Percentiles rank a stretch among this genome's conserved stretches.
Conservation (phyloP, 2,329 filamentous ascomycete species). For the Stagonosporopsis tanaceti region DNA sequence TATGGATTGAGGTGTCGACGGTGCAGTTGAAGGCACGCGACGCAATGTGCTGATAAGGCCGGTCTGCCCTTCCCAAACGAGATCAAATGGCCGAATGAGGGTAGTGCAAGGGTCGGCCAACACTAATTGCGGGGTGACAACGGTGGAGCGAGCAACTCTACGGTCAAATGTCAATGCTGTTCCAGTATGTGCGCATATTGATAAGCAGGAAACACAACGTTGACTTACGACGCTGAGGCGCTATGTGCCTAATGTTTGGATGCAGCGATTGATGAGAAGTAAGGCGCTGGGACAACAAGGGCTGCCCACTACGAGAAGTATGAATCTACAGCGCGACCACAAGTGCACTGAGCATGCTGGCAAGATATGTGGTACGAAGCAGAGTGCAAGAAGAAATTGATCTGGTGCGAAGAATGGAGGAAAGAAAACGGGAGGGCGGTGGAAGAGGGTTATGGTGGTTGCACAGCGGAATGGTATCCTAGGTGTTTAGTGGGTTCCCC, state of each 20-base stretch:
- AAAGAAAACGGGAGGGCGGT: slow-evolving; percentile 30
- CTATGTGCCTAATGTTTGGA: slow-evolving; percentile 2
- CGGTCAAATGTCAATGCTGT: slow-evolving; percentile 20
- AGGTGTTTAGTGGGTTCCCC: slow-evolving; percentile 36
- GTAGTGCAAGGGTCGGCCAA: slow-evolving; percentile 15
- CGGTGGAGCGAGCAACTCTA: slow-evolving; percentile 14
- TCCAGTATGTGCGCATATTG: slow-evolving; percentile 21
- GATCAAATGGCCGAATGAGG: slow-evolving; percentile 14
- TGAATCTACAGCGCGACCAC: slow-evolving; percentile 40
- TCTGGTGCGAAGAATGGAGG: slow-evolving; percentile 24
- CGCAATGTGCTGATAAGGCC: slow-evolving; percentile 22
- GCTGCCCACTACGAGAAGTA: slow-evolving; percentile 23
- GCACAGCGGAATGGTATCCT: slow-evolving; percentile 44
- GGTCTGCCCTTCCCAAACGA: slow-evolving; percentile 20
- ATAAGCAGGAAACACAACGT: slow-evolving; percentile 2
- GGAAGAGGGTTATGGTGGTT: slow-evolving; percentile 36
- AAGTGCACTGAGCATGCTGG: slow-evolving; percentile 25
- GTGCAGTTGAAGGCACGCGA: slow-evolving; percentile 41
- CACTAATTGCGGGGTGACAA: slow-evolving; percentile 20
- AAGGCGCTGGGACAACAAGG: slow-evolving; percentile 12
- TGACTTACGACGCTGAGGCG: slow-evolving; percentile 7
- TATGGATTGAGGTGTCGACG: slow-evolving; percentile 23
- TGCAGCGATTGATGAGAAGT: slow-evolving; percentile 26
- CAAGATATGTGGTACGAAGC: slow-evolving; percentile 24
- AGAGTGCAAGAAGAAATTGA: slow-evolving; percentile 19